A percentile compares a stretch with the other conserved stretches of the same genome.
These are phyloP conservation scores for Peronosclerospora sorghi DNA, from an alignment of 352 stramenopile genomes.

Conservation along the genomic window DNA sequence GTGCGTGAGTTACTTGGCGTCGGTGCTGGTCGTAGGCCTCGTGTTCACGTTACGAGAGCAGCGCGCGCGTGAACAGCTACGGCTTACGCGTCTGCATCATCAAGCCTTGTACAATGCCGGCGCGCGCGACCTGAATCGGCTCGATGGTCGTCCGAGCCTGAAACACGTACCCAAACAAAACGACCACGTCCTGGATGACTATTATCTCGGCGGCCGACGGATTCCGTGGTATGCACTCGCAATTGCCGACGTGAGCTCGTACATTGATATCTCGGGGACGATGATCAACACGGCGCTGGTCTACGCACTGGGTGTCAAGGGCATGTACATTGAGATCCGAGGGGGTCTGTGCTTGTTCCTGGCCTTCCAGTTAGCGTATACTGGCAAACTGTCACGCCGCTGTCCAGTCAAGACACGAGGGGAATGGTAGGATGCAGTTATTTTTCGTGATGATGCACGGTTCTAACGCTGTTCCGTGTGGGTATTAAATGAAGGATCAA, in stretches of 20 bases:
- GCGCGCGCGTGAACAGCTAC: constrained; percentile 24
- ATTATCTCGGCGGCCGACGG: constrained; percentile 55
- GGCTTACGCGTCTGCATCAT: constrained; percentile 18
- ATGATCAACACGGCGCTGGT: constrained; percentile 81
- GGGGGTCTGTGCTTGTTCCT: constrained; percentile 68
- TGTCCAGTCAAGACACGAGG: constrained; percentile 69
- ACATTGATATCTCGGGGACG: constrained; percentile 77
- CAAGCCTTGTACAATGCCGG: constrained; percentile 10
- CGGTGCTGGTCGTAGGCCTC: constrained; percentile 51
- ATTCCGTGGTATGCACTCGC: constrained; percentile 68
- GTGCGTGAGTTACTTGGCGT: constrained; percentile 43
- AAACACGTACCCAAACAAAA: constrained; percentile 5
- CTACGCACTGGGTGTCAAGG: constrained; percentile 69
- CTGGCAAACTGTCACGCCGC: constrained; percentile 58
- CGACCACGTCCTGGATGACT: constrained; percentile 48
- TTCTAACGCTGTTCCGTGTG: neutral
- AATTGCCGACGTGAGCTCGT: constrained; percentile 70
- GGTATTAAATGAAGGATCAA: constrained; percentile 41
- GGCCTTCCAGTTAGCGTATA: constrained; percentile 72
- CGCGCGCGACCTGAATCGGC: constrained; percentile 9
- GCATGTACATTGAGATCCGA: constrained; percentile 79
- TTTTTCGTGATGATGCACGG: neutral
- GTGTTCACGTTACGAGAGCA: constrained; percentile 58
- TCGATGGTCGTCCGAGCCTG: neutral
- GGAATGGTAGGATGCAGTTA: constrained; percentile 68